A percentile compares a stretch with the other conserved stretches of the same genome.
Conservation (phyloP, 2,329 filamentous ascomycete genomes). For the Penicillium sp. region DNA sequence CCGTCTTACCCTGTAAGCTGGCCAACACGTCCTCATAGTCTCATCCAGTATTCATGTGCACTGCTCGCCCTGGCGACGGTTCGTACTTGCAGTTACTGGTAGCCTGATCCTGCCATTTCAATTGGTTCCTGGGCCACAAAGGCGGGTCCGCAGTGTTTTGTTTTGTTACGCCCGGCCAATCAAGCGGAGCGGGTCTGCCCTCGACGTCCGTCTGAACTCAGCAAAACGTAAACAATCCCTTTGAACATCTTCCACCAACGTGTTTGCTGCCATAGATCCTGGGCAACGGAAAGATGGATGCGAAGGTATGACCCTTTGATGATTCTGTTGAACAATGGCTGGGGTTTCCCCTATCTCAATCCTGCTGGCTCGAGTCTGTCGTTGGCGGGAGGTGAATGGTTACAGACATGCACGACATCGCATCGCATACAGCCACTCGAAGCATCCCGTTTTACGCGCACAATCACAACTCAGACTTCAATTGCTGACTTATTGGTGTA, state of each 20-base stretch:
- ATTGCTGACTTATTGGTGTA: slow-evolving; percentile 41
- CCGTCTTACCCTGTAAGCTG: too few relatives aligned
- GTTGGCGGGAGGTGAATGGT: neutral
- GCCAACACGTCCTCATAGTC: too few relatives aligned
- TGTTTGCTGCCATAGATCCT: slow-evolving; percentile 9
- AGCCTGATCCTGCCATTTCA: neutral
- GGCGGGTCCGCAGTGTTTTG: slow-evolving; percentile 25
- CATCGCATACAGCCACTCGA: neutral
- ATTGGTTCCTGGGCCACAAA: neutral
- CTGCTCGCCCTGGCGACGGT: slow-evolving; percentile 2
- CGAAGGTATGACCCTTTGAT: slow-evolving; percentile 43
- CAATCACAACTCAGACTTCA: slow-evolving; percentile 9
- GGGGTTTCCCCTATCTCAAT: neutral
- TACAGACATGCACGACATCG: neutral
- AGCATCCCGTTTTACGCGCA: slow-evolving; percentile 2
- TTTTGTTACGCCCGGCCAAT: slow-evolving; percentile 27
- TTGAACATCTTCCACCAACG: slow-evolving; percentile 8
- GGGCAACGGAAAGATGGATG: slow-evolving; percentile 45
- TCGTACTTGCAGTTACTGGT: neutral
- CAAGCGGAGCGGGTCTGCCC: slow-evolving; percentile 15
- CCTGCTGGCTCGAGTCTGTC: neutral
- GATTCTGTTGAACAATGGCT: neutral
- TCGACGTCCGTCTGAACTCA: slow-evolving; percentile 20
- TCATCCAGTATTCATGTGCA: too few relatives aligned
- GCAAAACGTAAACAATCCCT: slow-evolving; percentile 31